Conservation (phyloP, 2,329 filamentous ascomycete species). For the Microdochium bolleyi region DNA sequence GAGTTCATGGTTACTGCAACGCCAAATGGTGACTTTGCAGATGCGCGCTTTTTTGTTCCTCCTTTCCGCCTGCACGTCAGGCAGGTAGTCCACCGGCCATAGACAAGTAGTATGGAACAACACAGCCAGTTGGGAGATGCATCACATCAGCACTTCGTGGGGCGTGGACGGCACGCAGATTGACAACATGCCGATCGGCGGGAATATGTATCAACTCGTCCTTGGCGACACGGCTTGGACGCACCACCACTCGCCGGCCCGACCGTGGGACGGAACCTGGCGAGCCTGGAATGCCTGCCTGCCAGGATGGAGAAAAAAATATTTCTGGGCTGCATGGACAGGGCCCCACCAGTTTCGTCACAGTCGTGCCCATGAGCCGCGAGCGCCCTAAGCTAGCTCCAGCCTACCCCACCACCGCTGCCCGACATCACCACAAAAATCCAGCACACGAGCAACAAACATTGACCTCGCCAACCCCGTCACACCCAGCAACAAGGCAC, state of each 20-base stretch:
- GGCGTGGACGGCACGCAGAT: too few species aligned
- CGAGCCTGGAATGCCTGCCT: too few species aligned
- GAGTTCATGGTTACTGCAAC: too few species aligned
- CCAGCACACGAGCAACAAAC: background rate
- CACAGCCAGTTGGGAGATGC: too few species aligned
- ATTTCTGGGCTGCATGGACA: background rate
- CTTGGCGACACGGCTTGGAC: background rate
- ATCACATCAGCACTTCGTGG: too few species aligned
- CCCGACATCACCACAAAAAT: constrained; percentile 1
- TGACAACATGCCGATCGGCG: too few species aligned
- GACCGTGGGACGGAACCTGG: background rate
- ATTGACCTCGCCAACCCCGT: background rate
- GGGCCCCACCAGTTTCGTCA: background rate
- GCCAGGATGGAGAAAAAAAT: background rate
- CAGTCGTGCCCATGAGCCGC: background rate
- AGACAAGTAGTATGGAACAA: too few species aligned
- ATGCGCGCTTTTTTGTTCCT: too few species aligned
- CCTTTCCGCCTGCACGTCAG: too few species aligned
- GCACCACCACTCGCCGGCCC: too few species aligned
- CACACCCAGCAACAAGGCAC: background rate
- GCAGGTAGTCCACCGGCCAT: too few species aligned
- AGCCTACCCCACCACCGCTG: background rate
- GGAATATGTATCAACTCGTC: constrained; percentile 6
- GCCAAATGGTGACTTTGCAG: too few species aligned
- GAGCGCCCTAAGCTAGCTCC: background rate